Conservation (phyloP, 441 rosid species). For the Capsella rubella region DNA sequence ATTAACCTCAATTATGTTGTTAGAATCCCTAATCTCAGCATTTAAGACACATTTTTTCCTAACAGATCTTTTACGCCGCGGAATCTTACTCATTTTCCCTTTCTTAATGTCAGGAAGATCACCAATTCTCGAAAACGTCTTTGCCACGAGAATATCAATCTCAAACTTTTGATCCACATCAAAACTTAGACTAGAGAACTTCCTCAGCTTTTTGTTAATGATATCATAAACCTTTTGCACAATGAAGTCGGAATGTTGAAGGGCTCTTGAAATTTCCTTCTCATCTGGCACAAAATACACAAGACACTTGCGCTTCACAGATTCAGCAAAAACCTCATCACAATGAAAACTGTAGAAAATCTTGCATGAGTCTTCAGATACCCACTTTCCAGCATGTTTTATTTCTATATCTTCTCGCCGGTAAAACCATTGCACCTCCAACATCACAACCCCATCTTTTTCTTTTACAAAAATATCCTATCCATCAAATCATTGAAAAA, state of each 20-base stretch:
- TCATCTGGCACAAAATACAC: slow-evolving; percentile 74
- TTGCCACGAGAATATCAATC: slow-evolving; percentile 73
- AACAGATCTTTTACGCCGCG: slow-evolving; percentile 46
- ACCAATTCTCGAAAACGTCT: slow-evolving; percentile 59
- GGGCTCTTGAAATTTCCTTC: slow-evolving; percentile 60
- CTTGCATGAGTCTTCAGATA: slow-evolving; percentile 60
- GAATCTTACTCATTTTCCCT: background rate
- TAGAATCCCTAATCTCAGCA: slow-evolving; percentile 55
- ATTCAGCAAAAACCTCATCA: slow-evolving; percentile 81
- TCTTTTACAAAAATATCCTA: slow-evolving; percentile 63
- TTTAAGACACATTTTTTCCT: slow-evolving; percentile 49
- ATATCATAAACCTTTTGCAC: slow-evolving; percentile 77
- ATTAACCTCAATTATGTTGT: slow-evolving; percentile 55
- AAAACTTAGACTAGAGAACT: slow-evolving; percentile 63
- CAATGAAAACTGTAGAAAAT: slow-evolving; percentile 80
- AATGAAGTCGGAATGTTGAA: slow-evolving; percentile 69
- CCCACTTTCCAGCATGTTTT: slow-evolving; percentile 68
- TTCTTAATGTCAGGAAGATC: slow-evolving; percentile 65
- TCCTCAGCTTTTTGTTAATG: slow-evolving; percentile 62
- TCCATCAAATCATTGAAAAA: slow-evolving; percentile 15
- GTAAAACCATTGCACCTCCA: slow-evolving; percentile 86
- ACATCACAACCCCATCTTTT: slow-evolving; percentile 55
- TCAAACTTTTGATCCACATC: slow-evolving; percentile 71
- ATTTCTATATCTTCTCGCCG: slow-evolving; percentile 75
- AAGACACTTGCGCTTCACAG: slow-evolving; percentile 73